Conservation (phyloP, 192 early-diverging fungal genomes). For the Pilobolus umbonatus region DNA sequence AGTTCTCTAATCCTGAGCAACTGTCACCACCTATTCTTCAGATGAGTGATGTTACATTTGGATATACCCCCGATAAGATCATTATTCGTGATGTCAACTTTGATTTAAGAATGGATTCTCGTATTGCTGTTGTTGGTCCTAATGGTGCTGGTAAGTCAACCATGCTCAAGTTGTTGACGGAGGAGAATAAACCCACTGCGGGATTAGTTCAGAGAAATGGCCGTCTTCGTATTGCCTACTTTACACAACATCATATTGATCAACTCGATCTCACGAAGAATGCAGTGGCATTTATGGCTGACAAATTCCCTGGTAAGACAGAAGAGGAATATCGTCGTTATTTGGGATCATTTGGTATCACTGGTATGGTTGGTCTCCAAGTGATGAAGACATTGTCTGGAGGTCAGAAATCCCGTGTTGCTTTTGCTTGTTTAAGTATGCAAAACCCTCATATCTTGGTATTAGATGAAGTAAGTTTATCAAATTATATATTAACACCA, state of each 20-base stretch:
- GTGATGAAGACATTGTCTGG: conserved; percentile 92
- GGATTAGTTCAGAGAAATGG: conserved; percentile 90
- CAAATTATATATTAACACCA: conserved; percentile 50
- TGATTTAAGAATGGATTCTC: conserved; percentile 95
- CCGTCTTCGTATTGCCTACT: conserved; percentile 88
- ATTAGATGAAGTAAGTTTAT: conserved; percentile 90
- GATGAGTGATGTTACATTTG: conserved; percentile 88
- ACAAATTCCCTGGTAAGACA: conserved; percentile 82
- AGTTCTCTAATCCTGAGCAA: conserved; percentile 90
- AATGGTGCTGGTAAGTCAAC: conserved; percentile 99
- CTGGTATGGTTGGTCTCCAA: conserved; percentile 93
- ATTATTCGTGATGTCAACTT: conserved; percentile 85
- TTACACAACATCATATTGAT: conserved; percentile 98
- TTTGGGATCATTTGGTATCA: conserved; percentile 92
- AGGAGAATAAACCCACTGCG: conserved; percentile 68
- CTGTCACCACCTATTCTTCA: conserved; percentile 96
- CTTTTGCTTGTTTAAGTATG: conserved; percentile 93
- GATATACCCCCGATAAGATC: conserved; percentile 73
- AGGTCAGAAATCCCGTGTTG: conserved; percentile 95
- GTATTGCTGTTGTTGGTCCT: conserved; percentile 97
- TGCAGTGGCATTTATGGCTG: conserved; percentile 84
- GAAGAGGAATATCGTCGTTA: conserved; percentile 97
- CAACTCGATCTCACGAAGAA: conserved; percentile 84
- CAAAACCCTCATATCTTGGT: conserved; percentile 90
- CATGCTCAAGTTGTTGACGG: conserved; percentile 87